Evolutionary conservation across 1,284 basidiomycete genomes (phyloP), one percentile per base, ranked within the genome.

Genomic region (Apiotrichum veenhuisii): DNA sequence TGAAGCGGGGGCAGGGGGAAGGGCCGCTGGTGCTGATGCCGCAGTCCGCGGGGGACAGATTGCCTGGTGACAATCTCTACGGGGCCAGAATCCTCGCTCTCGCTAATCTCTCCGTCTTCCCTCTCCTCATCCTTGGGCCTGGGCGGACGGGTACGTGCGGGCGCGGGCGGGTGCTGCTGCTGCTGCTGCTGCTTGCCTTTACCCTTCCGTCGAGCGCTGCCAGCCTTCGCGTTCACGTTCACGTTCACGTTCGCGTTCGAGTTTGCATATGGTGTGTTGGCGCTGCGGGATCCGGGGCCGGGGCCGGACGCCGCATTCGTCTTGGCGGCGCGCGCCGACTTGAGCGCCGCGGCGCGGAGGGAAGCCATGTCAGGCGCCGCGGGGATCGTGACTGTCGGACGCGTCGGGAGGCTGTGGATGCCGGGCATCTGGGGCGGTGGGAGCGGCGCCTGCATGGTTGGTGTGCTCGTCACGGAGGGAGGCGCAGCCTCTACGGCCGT

Each of bases 31-130:
- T 22, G 50, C n/a, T 14, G 40, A 10, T 22, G 40, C 18, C n/a
- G n/a, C n/a, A n/a, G n/a, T n/a, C n/a, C n/a, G 40, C 40, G 40
- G 22, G 40, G 36, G 14, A 37, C 8, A 14, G 36, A 22, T 20
- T 12, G 40, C 18, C n/a, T 30, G 30, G 25, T 44, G 42, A 18
- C 23, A 15, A 27, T 25, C 42, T 55, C 17, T n/a, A 49, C 50
- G n/a, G n/a, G n/a, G n/a, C n/a, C n/a, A n/a, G n/a, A n/a, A 8
- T 36, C 18, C 5, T 49, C 54, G 20, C 30, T 33, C 7, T 62
- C 61, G 34, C 54, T 58, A 30, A 58, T 57, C 44, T 62, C 61
- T 5, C 61, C 61, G 26, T 62, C 61, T 38, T 62, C 61, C 23
- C 38, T 50, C 15, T 50, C 52, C 22, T 42, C 27, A 1, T 38